phyloP scores from a whole-genome alignment of 2,329 filamentous ascomycete species.

The Hypoxylon sp. region DNA sequence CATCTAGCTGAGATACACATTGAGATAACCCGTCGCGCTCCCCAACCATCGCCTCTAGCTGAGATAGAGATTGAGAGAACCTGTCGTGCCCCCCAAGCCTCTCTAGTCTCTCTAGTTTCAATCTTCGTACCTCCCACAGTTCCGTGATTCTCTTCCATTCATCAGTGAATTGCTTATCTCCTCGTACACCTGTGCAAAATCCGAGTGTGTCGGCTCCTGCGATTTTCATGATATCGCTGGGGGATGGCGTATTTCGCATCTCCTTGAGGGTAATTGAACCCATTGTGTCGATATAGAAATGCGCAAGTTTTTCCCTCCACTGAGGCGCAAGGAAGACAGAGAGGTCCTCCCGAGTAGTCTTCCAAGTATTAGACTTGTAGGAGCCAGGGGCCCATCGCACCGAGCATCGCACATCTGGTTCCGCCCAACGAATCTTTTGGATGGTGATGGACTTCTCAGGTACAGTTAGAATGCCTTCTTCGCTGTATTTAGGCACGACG shows the following conservation, averaged over 20 bases:
- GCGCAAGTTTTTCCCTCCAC: no score
- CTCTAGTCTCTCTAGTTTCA: no score
- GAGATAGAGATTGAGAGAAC: no score
- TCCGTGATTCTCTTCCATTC: background rate
- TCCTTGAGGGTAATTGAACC: background rate
- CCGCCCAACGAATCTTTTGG: slow-evolving; percentile 12
- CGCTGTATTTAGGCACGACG: slow-evolving; percentile 7
- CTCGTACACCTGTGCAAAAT: background rate
- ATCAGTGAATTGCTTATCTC: no score
- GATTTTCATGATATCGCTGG: background rate
- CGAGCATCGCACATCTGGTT: slow-evolving; percentile 6
- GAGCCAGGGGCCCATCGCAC: background rate
- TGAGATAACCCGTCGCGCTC: no score
- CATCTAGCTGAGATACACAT: no score
- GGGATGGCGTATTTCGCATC: slow-evolving; percentile 1
- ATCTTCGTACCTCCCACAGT: background rate
- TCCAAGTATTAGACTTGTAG: no score
- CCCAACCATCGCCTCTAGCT: no score
- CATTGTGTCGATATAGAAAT: background rate
- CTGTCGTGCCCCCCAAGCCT: no score
- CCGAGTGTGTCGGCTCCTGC: background rate
- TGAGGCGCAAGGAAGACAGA: background rate
- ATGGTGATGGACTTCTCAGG: background rate
- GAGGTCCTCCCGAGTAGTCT: slow-evolving; percentile 11
- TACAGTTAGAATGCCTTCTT: slow-evolving; percentile 14